Percentiles rank a stretch among this genome's conserved stretches.
Conservation (phyloP, 257 asterid species). For the Capsicum rhomboideum region DNA sequence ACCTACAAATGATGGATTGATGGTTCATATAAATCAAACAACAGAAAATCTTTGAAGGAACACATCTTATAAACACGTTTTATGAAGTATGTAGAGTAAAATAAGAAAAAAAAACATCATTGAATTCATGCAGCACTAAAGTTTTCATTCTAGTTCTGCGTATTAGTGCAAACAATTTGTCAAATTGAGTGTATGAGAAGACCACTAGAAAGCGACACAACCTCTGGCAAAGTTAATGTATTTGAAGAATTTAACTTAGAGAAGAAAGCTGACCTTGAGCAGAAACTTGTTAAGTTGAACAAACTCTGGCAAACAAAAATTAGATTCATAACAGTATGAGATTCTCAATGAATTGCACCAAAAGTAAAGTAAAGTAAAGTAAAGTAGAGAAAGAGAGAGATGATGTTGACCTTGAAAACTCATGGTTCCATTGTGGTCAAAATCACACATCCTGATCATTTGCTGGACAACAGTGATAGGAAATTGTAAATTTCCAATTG, state of each 20-base stretch:
- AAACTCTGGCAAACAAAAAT: slow-evolving; percentile 47
- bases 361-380: background rate
- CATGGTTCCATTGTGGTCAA: slow-evolving; percentile 76
- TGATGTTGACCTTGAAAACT: slow-evolving; percentile 49
- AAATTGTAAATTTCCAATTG: slow-evolving; percentile 61
- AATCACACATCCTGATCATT: slow-evolving; percentile 91
- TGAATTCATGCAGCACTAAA: background rate
- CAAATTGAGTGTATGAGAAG: background rate
- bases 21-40: background rate
- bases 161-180: background rate
- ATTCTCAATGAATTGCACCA: background rate
- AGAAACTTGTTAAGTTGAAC: slow-evolving; percentile 74
- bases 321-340: background rate
- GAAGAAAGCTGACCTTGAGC: slow-evolving; percentile 48
- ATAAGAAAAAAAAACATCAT: background rate
- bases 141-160: background rate
- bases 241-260: too few species aligned
- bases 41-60: background rate
- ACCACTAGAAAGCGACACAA: background rate
- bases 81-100: background rate
- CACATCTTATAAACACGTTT: background rate
- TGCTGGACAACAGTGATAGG: slow-evolving; percentile 67
- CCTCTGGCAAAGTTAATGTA: too few species aligned
- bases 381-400: background rate
- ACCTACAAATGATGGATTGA: slow-evolving; percentile 39